Base-by-base conservation (phyloP, 139 green algal species). In the Haematococcus lacustris region DNA sequence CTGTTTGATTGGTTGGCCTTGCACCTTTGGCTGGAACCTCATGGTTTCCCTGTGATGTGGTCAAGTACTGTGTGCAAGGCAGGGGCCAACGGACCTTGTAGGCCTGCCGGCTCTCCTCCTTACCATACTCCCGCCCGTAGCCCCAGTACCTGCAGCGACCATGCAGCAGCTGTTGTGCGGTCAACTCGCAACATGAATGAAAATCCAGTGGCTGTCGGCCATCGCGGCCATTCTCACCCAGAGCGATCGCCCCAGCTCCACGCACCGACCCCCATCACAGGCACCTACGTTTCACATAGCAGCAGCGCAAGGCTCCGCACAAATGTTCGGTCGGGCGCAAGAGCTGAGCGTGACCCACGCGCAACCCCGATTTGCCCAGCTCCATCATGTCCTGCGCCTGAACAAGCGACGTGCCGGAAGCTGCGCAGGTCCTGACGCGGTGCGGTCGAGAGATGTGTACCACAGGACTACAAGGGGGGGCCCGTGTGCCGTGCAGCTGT, bases 191-290 rank as follows among this genome's bases (percentile, higher is more conserved):
- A n/a, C n/a, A n/a, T n/a, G n/a, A n/a, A n/a, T n/a, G n/a, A n/a
- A n/a, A n/a, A n/a, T n/a, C n/a, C n/a, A n/a, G n/a, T n/a, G n/a
- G n/a, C n/a, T n/a, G n/a, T n/a, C n/a, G n/a, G n/a, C n/a, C n/a
- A n/a, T n/a, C n/a, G n/a, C n/a, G n/a, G n/a, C n/a, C n/a, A n/a
- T n/a, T n/a, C n/a, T n/a, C n/a, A n/a, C n/a, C n/a, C n/a, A n/a
- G n/a, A n/a, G n/a, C 82, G 65, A 64, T 96, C 90, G 17, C 89
- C 89, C 89, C 89, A 96, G 2, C 66, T 83, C 90, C 90, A 96
- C 0, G 87, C 90, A 2, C 90, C 90, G 37, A 94, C 78, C 28
- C 90, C 89, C n/a, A 94, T 60, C 9, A 82, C 61, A 17, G 77
- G 79, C 43, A 93, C 84, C 50, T 80, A 47, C 69, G 40, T 66